Percentiles rank a stretch among this genome's conserved stretches.
Evolutionary conservation across 1,284 basidiomycete genomes (phyloP).

Genomic region (Peniophora sp.): DNA sequence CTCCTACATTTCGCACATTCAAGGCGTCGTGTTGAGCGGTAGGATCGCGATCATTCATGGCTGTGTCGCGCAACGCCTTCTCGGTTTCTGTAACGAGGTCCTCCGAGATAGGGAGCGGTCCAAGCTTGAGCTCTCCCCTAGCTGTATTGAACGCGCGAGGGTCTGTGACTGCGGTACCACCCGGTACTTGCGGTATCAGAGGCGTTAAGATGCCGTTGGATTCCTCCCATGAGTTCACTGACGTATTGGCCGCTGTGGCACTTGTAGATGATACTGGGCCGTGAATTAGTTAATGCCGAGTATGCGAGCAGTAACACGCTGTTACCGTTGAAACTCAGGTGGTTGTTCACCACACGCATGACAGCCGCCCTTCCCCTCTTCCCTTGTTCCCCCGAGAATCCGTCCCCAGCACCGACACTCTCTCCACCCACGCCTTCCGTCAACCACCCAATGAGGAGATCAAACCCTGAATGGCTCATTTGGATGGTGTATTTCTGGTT

Average conservation of each 20-base stretch:
- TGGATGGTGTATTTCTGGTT: slow-evolving; percentile 87
- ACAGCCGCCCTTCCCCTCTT: slow-evolving; percentile 78
- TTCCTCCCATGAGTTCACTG: slow-evolving; percentile 78
- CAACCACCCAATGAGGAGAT: slow-evolving; percentile 91
- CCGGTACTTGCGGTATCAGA: slow-evolving; percentile 57
- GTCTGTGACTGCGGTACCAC: slow-evolving; percentile 33
- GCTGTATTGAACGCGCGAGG: slow-evolving; percentile 69
- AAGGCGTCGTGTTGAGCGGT: slow-evolving; percentile 57
- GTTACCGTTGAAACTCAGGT: slow-evolving; percentile 85
- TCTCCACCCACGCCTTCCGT: slow-evolving; percentile 89
- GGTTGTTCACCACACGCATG: slow-evolving; percentile 91
- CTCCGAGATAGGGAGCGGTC: slow-evolving; percentile 69
- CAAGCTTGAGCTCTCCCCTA: slow-evolving; percentile 76
- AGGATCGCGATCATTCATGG: slow-evolving; percentile 61
- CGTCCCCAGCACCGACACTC: slow-evolving; percentile 71
- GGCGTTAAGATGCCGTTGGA: slow-evolving; percentile 75
- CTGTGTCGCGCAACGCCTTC: slow-evolving; percentile 64
- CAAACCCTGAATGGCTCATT: slow-evolving; percentile 89
- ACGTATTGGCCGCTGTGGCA: slow-evolving; percentile 52
- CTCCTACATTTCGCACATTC: slow-evolving; percentile 35
- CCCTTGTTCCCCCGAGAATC: slow-evolving; percentile 75
- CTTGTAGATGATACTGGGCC: slow-evolving; percentile 61
- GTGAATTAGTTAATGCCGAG: slow-evolving; percentile 1
- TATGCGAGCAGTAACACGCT: slow-evolving; percentile 1
- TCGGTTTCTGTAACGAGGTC: slow-evolving; percentile 76